These are phyloP conservation scores for Alternaria sp. DNA, from an alignment of 2,329 filamentous ascomycete genomes.

Conservation along the genomic window DNA sequence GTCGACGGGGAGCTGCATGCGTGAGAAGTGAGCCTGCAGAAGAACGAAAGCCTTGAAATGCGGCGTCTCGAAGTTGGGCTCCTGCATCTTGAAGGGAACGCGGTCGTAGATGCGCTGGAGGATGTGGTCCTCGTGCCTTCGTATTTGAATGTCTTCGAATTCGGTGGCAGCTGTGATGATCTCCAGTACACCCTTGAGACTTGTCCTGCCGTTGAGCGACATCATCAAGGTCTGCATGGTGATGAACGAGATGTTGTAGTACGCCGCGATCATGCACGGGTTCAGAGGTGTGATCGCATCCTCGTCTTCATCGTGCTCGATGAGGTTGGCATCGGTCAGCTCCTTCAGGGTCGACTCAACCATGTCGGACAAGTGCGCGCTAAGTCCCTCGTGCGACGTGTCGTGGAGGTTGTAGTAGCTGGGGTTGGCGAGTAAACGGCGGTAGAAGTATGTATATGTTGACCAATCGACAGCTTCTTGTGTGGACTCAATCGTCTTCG, in stretches of 20 bases:
- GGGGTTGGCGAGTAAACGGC: slow-evolving; percentile 89
- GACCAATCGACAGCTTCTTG: slow-evolving; percentile 99
- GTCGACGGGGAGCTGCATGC: slow-evolving; percentile 95
- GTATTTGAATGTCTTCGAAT: slow-evolving; percentile 93
- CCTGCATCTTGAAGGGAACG: slow-evolving; percentile 91
- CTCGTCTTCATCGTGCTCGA: slow-evolving; percentile 89
- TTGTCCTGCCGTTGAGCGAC: slow-evolving; percentile 85
- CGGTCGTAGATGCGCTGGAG: slow-evolving; percentile 93
- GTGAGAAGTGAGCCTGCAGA: slow-evolving; percentile 94
- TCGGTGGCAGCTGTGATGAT: slow-evolving; percentile 97
- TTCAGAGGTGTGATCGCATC: slow-evolving; percentile 89
- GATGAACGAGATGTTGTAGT: slow-evolving; percentile 99
- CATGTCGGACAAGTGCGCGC: slow-evolving; percentile 89
- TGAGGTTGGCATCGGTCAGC: slow-evolving; percentile 88
- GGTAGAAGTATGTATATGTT: slow-evolving; percentile 98
- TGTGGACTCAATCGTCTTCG: slow-evolving; percentile 91
- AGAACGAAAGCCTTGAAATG: slow-evolving; percentile 99
- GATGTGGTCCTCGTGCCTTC: slow-evolving; percentile 87
- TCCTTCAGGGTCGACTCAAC: slow-evolving; percentile 94
- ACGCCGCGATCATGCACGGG: slow-evolving; percentile 95
- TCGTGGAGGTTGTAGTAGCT: slow-evolving; percentile 93
- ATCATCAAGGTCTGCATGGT: slow-evolving; percentile 99
- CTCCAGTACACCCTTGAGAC: slow-evolving; percentile 95
- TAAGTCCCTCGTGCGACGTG: slow-evolving; percentile 90
- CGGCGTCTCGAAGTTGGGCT: slow-evolving; percentile 86